Percentiles rank a stretch among this genome's conserved stretches.
phyloP scores from a whole-genome alignment of 2,329 filamentous ascomycete species.

The Pseudogymnoascus sp. region DNA sequence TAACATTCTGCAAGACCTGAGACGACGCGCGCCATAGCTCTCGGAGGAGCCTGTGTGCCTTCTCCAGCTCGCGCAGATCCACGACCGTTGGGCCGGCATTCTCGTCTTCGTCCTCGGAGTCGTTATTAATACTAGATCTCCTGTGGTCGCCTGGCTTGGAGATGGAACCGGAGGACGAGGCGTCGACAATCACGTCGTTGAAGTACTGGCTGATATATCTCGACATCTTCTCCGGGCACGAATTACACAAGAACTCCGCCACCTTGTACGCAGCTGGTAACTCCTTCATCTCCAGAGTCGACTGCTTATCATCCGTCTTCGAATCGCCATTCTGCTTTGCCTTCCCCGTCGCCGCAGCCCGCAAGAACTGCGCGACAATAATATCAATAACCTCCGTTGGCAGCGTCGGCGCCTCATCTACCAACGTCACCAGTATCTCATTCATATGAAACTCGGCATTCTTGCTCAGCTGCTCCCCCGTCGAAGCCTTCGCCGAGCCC shows the following conservation, averaged over 20 bases:
- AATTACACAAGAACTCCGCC: constrained; percentile 89
- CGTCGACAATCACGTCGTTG: constrained; percentile 89
- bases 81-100: constrained; percentile 63
- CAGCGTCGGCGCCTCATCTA: constrained; percentile 75
- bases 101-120: constrained; percentile 53
- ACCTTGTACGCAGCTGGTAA: constrained; percentile 91
- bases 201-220: constrained; percentile 94
- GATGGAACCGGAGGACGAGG: constrained; percentile 46
- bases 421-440: constrained; percentile 70
- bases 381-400: constrained; percentile 80
- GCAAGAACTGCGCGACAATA: constrained; percentile 90
- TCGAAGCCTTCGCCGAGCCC: constrained; percentile 62
- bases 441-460: constrained; percentile 92
- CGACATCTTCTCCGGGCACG: constrained; percentile 86
- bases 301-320: constrained; percentile 66
- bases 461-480: constrained; percentile 78
- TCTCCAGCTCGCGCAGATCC: constrained; percentile 78
- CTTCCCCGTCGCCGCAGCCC: constrained; percentile 64
- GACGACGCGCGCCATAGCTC: constrained; percentile 93
- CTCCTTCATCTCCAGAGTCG: constrained; percentile 75
- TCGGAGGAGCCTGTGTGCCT: constrained; percentile 80
- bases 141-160: constrained; percentile 44
- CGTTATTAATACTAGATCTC: constrained; percentile 42
- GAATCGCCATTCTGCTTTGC: constrained; percentile 38
- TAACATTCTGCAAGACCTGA: constrained; percentile 80